Evolutionary conservation across 129 eudicot species (phyloP), one percentile per base, ranked within the genome.

Genomic region (Lactuca sativa): DNA sequence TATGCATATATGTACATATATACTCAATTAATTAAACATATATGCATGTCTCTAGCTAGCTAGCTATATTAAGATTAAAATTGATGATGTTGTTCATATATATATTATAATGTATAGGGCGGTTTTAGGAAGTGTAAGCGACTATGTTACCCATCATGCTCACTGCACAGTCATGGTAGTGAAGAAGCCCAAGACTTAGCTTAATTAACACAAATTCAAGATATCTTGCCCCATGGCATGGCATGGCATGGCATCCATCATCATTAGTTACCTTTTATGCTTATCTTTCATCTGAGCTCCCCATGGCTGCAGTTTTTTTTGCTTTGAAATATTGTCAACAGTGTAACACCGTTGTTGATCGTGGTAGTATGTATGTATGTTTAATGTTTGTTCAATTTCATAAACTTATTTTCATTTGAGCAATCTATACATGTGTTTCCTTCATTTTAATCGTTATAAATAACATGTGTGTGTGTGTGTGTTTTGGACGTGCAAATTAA

Each of bases 71-170:
- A 25, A 25, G 30, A 25, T 25, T 25, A 25, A 25, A 25, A 25
- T 25, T 25, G 30, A 18, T 18, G 21, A 0, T 25, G 30, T 25
- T 25, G 30, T 25, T 25, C 30, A 25, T 36, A 36, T 36, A 36
- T 36, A 2, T 54, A 13, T 2, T 38, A 36, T 15, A 7, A 60
- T 53, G 33, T 59, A 74, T 67, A 85, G 90, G 88, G 90, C 84
- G 47, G 77, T 88, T 77, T 49, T 88, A 59, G 95, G 95, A 11
- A 88, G 95, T 33, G 95, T 88, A 15, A 88, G 95, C 34, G 90
- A 88, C 65, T 82, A 87, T 44, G 84, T 85, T 67, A 57, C 86
- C 31, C 95, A 87, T 56, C 95, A 87, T 77, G 95, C 95, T 66
- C 81, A 76, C 38, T 81, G 95, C 73, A 77, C 83, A 16, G 95